phyloP scores from a whole-genome alignment of 2,329 filamentous ascomycete genomes.

The Periconia sp. region DNA sequence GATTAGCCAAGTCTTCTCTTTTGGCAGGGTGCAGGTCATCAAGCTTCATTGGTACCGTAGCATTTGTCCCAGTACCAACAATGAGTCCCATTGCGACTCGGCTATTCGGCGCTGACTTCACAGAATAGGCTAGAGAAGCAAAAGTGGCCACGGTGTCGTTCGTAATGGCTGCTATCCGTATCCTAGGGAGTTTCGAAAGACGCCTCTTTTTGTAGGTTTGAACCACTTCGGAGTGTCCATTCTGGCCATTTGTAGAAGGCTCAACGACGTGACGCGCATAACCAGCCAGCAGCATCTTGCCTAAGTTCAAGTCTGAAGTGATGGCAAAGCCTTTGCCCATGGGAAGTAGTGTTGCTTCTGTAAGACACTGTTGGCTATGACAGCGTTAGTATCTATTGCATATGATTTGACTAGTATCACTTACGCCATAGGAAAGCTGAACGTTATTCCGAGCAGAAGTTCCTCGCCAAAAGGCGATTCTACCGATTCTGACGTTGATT shows the following conservation, averaged over 20 bases:
- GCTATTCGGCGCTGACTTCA: constrained; percentile 65
- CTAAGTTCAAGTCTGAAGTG: constrained; percentile 65
- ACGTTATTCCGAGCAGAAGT: constrained; percentile 71
- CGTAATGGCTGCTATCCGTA: constrained; percentile 76
- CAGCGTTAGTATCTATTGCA: constrained; percentile 14
- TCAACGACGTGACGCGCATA: constrained; percentile 62
- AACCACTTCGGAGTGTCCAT: constrained; percentile 15
- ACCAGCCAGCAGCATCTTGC: constrained; percentile 63
- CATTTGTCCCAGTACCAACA: constrained; percentile 81
- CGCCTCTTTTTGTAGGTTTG: constrained; percentile 34
- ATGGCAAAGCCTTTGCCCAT: constrained; percentile 77
- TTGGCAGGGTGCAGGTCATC: constrained; percentile 69
- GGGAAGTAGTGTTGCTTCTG: constrained; percentile 67
- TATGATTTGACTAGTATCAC: constrained; percentile 9
- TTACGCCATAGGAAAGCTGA: constrained; percentile 70
- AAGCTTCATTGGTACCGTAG: constrained; percentile 75
- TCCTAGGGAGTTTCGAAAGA: constrained; percentile 60
- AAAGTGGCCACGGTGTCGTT: constrained; percentile 84
- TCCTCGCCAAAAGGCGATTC: constrained; percentile 47
- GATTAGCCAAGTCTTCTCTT: constrained; percentile 45
- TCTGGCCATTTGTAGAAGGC: constrained; percentile 42
- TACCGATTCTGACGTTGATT: constrained; percentile 20
- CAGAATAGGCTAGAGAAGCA: constrained; percentile 76
- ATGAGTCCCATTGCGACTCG: constrained; percentile 81
- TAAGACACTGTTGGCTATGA: constrained; percentile 62